A percentile compares a stretch with the other conserved stretches of the same genome.
phyloP scores from a whole-genome alignment of 1,139 yeast genomes.

The Pichia sp. region DNA sequence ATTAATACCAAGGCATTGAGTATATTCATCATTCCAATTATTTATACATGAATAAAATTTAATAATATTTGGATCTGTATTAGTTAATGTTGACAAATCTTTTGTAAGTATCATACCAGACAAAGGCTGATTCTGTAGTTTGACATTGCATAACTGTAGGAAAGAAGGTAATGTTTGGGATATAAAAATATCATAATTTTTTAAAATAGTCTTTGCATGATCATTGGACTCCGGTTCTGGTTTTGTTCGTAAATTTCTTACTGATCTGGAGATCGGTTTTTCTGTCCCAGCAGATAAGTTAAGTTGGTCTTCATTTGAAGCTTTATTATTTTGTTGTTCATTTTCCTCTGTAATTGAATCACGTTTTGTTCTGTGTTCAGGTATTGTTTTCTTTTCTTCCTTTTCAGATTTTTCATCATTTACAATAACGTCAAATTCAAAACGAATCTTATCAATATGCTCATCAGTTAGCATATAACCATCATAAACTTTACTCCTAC shows the following conservation, averaged over 20 bases:
- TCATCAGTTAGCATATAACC: slow-evolving; percentile 43
- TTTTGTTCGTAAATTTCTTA: slow-evolving; percentile 1
- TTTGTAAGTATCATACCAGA: slow-evolving; percentile 12
- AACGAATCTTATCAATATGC: slow-evolving; percentile 8
- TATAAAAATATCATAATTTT: slow-evolving; percentile 13
- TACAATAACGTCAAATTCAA: background rate
- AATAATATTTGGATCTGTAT: slow-evolving; percentile 19
- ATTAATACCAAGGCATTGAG: slow-evolving; percentile 29
- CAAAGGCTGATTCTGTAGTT: slow-evolving; percentile 1
- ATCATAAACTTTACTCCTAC: slow-evolving; percentile 38
- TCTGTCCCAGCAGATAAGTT: background rate
- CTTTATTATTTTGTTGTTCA: slow-evolving; percentile 7
- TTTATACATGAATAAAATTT: slow-evolving; percentile 37
- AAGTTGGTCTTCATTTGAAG: background rate
- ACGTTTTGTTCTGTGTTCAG: background rate
- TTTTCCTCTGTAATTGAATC: background rate
- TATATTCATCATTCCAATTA: slow-evolving; percentile 38
- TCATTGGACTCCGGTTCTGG: slow-evolving; percentile 7
- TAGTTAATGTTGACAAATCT: background rate
- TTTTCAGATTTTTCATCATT: background rate
- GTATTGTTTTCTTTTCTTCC: background rate
- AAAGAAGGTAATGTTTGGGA: slow-evolving; percentile 16
- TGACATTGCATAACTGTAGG: slow-evolving; percentile 16
- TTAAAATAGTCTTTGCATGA: slow-evolving; percentile 11
- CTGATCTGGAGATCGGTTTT: background rate